Evolutionary conservation across 2,329 filamentous ascomycete genomes (phyloP).

Genomic region (Pseudogymnoascus destructans): DNA sequence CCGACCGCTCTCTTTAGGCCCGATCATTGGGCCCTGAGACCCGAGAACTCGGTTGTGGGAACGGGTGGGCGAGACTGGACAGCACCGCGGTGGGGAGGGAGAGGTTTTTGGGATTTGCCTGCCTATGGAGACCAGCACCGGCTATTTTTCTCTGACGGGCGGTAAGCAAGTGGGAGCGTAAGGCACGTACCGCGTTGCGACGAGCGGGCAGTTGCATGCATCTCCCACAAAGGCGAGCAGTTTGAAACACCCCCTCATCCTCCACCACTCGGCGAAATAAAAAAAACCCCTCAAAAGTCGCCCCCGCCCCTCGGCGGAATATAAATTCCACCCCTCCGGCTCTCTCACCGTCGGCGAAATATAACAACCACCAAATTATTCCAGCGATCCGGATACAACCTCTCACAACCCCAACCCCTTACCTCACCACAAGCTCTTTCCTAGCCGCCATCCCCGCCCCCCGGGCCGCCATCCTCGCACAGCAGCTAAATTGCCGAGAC

Average conservation of each 20-base stretch:
- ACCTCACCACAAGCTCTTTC: neutral
- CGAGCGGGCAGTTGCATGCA: no score
- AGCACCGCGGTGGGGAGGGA: neutral
- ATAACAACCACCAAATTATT: neutral
- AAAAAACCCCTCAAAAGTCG: neutral
- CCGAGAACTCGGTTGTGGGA: constrained; percentile 1
- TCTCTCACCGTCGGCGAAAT: neutral
- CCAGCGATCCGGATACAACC: neutral
- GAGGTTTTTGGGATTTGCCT: neutral
- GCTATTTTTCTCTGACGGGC: no score
- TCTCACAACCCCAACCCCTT: neutral
- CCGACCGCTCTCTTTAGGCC: neutral
- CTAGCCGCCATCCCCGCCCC: neutral
- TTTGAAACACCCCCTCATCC: neutral
- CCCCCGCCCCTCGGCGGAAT: neutral
- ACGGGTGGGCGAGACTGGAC: neutral
- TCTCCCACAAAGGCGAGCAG: no score
- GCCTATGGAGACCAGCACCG: neutral
- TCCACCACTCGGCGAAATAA: neutral
- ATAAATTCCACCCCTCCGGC: neutral
- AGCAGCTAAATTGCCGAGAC: neutral
- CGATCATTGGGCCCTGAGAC: neutral
- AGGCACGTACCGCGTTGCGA: no score
- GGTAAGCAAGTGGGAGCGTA: no score
- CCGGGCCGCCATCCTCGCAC: neutral